Base-by-base conservation (phyloP, 2,329 filamentous ascomycete genomes). In the Beauveria brongniartii region DNA sequence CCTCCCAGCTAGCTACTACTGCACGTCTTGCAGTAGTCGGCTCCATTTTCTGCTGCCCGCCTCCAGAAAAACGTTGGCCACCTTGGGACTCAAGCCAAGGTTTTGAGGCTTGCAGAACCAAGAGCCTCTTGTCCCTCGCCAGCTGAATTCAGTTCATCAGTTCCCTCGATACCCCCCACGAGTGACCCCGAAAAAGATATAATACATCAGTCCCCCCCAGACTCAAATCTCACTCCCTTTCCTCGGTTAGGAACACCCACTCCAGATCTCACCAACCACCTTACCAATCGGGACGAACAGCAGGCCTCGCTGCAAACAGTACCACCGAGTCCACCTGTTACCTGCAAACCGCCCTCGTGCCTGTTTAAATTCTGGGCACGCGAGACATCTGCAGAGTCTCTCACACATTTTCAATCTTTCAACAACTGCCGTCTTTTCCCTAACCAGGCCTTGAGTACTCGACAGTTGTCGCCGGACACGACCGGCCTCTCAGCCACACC, bases 281-380 rank as follows among this genome's bases (percentile, higher is more conserved):
- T 3, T 12, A 43, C 22, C 18, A 54, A 22, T 20, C 37, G 54
- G 54, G 54, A 48, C 54, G 37, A 48, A 47, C 28, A 20, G 28
- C 54, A 28, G 53, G n/a, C 10, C 30, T 28, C 24, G n/a, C 28
- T 4, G 24, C 41, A 14, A 55, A 47, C 44, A 59, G 55, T 52
- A 59, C 47, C 55, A 16, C 55, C 55, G 55, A 59, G 34, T 58
- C 34, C 22, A 37, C n/a, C 46, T 51, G 26, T 43, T 40, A 22
- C 47, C 30, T 37, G 30, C 37, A 12, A 54, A 40, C 26, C 30
- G 34, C 20, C 8, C 34, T 44, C 54, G 20, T 46, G 50, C 16
- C n/a, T 43, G 3, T 16, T 50, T 16, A 14, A 16, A 22, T 43
- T 20, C 26, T 40, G 16, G 30, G 22, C 30, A 34, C 16, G 12